Percentiles rank a stretch among this genome's conserved stretches.
Evolutionary conservation across 768 basidiomycete species (phyloP).

Genomic region (Epithele typhae): DNA sequence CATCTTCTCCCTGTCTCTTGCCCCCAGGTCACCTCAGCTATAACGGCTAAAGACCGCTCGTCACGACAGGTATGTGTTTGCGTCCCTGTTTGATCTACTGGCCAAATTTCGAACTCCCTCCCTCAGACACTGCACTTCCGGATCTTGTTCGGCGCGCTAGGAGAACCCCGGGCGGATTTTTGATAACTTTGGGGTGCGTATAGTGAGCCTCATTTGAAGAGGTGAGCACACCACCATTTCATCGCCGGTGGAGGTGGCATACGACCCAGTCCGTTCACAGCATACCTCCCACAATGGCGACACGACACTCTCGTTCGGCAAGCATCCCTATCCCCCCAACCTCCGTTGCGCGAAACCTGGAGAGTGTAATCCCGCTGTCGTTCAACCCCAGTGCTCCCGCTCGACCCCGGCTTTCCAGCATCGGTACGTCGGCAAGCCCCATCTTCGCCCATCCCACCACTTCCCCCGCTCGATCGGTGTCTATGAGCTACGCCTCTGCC

Average conservation of each 20-base stretch:
- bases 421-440: conserved; percentile 6
- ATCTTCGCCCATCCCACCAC: conserved; percentile 1
- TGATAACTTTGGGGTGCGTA: too few species aligned
- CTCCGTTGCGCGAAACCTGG: conserved; percentile 54
- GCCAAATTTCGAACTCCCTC: too few species aligned
- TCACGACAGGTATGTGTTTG: too few species aligned
- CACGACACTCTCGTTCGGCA: conserved; percentile 54
- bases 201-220: too few species aligned
- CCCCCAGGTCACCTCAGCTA: too few species aligned
- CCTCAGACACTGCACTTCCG: too few species aligned
- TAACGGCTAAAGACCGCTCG: too few species aligned
- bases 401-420: conserved; percentile 6
- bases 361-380: conserved; percentile 62
- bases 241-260: too few species aligned
- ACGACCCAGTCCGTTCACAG: background rate
- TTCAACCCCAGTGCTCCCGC: conserved; percentile 24
- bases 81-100: too few species aligned
- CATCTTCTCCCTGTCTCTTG: background rate
- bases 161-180: too few species aligned
- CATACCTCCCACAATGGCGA: conserved; percentile 33
- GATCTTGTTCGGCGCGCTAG: too few species aligned
- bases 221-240: too few species aligned
- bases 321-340: conserved; percentile 65
- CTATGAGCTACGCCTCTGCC: conserved; percentile 19
- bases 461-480: conserved; percentile 8